These are phyloP conservation scores for Jacaranda mimosifolia DNA, from an alignment of 257 asterid species.

Conservation along the genomic window DNA sequence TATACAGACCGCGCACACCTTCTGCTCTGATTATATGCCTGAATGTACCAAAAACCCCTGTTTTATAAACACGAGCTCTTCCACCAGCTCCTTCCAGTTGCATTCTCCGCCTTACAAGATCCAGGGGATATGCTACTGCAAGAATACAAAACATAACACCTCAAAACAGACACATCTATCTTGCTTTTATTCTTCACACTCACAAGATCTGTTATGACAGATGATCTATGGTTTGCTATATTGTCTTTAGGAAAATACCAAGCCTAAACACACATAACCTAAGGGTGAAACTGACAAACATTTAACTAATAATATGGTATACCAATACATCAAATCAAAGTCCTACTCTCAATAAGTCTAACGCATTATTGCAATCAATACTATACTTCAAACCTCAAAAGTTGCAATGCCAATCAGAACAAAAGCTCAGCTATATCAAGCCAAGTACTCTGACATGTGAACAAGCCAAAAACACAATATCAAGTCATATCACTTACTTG, in stretches of 20 bases:
- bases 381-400: not conserved
- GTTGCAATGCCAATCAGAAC: conserved; percentile 14
- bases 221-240: not conserved
- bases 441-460: not conserved
- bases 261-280: not conserved
- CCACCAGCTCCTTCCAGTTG: conserved; percentile 95
- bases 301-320: not conserved
- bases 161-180: conserved; percentile 6
- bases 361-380: not conserved
- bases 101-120: conserved; percentile 87
- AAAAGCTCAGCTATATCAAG: not conserved
- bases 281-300: not conserved
- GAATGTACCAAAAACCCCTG: conserved; percentile 69
- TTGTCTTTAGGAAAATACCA: not conserved
- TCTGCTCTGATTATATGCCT: conserved; percentile 61
- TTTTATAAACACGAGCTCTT: conserved; percentile 68
- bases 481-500: not conserved
- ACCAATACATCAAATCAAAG: not conserved
- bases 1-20: conserved; percentile 71
- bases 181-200: not conserved
- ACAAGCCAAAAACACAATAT: not conserved
- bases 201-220: not conserved
- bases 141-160: conserved; percentile 18
- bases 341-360: not conserved
- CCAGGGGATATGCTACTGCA: conserved; percentile 86